Evolutionary conservation across 805 yeast genomes (phyloP).

Genomic region (Metschnikowia orientalis): DNA sequence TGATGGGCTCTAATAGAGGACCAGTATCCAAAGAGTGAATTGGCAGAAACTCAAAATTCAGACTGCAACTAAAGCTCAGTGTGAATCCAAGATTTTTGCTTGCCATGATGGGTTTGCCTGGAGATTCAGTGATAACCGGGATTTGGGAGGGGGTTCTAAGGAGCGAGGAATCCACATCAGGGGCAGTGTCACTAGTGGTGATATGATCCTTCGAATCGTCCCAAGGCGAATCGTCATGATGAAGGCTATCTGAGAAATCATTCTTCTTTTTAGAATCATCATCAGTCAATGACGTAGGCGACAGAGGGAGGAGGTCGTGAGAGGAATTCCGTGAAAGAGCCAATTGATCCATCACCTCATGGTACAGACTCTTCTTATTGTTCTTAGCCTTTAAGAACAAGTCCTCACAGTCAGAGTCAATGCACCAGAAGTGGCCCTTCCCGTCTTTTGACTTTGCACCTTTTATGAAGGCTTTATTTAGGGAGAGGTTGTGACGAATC

Average conservation of each 20-base stretch:
- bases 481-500: slow-evolving; percentile 86
- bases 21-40: slow-evolving; percentile 55
- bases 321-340: slow-evolving; percentile 10
- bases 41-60: slow-evolving; percentile 63
- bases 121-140: slow-evolving; percentile 28
- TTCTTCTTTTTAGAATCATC: slow-evolving; percentile 7
- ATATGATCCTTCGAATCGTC: slow-evolving; percentile 6
- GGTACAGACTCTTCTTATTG: slow-evolving; percentile 41
- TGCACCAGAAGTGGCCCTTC: slow-evolving; percentile 91
- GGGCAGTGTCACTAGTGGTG: slow-evolving; percentile 6
- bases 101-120: slow-evolving; percentile 38
- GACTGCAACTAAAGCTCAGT: slow-evolving; percentile 62
- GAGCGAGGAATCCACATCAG: slow-evolving; percentile 8
- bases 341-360: slow-evolving; percentile 42
- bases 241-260: not conserved
- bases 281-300: slow-evolving; percentile 13
- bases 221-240: slow-evolving; percentile 5
- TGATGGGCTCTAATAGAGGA: slow-evolving; percentile 60
- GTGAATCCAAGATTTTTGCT: slow-evolving; percentile 48
- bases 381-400: slow-evolving; percentile 67
- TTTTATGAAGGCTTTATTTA: slow-evolving; percentile 89
- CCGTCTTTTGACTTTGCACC: slow-evolving; percentile 88
- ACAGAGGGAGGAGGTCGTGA: slow-evolving; percentile 14
- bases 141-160: slow-evolving; percentile 14
- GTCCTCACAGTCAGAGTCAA: slow-evolving; percentile 76